Conservation (phyloP, 2,329 filamentous ascomycete genomes). For the Trichoderma brevicompactum region DNA sequence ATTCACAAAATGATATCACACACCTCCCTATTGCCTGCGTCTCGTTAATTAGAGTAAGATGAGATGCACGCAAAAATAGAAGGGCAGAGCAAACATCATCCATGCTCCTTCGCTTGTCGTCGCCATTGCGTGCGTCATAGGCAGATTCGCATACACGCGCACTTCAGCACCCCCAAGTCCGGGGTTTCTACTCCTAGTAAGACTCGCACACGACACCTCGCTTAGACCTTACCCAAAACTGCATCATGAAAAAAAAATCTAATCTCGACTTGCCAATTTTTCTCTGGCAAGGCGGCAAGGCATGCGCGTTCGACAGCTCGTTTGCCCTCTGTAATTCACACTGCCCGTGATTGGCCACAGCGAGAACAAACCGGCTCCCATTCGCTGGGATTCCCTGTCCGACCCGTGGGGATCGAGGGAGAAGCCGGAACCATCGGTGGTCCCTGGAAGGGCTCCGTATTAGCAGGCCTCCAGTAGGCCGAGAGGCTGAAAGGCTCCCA, state of each 20-base stretch:
- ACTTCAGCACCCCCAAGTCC: neutral
- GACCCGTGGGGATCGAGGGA: slow-evolving; percentile 34
- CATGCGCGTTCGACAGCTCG: slow-evolving; percentile 27
- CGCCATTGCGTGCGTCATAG: slow-evolving; percentile 23
- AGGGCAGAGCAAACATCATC: slow-evolving; percentile 1
- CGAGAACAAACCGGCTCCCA: slow-evolving; percentile 43
- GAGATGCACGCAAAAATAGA: neutral
- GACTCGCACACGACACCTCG: slow-evolving; percentile 22
- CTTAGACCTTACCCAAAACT: slow-evolving; percentile 7
- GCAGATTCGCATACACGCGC: slow-evolving; percentile 13
- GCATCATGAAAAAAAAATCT: neutral
- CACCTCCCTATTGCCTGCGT: neutral
- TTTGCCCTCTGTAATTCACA: neutral
- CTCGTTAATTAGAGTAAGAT: neutral
- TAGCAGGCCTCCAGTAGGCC: slow-evolving; percentile 3
- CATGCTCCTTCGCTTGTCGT: slow-evolving; percentile 3
- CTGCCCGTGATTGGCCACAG: slow-evolving; percentile 31
- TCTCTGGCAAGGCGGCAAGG: slow-evolving; percentile 28
- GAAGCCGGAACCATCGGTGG: slow-evolving; percentile 39
- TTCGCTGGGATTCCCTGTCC: slow-evolving; percentile 35
- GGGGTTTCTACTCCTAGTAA: no score
- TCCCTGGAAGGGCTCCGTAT: slow-evolving; percentile 3
- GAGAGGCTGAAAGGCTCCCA: slow-evolving; percentile 7
- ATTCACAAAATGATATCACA: neutral
- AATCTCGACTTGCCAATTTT: slow-evolving; percentile 16